Base-by-base conservation (phyloP, 176 grass and related monocot species). In the Saccharum spontaneum region DNA sequence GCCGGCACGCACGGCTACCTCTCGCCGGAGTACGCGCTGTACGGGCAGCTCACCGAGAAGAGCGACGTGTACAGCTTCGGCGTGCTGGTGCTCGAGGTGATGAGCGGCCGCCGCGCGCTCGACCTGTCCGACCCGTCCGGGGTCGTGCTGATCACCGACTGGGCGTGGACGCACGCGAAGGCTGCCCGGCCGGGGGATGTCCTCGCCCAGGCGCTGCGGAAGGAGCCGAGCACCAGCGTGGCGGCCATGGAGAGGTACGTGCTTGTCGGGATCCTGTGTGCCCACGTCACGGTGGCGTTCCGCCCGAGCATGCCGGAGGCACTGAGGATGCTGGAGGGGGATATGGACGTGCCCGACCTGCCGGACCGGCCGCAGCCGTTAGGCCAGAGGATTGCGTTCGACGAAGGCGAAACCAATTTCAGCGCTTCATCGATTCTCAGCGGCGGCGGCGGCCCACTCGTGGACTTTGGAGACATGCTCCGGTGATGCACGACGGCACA, bases 61-160 rank as follows among this genome's bases (percentile, higher is more conserved):
- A 99, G 93, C 70, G 97, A 99, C 82, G 93, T 99, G 57, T 99
- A 99, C 79, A 92, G 97, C 89, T 99, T 99, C 84, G 97, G 97
- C 57, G 91, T 99, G 54, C 76, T 95, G 24, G 50, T 96, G 83
- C 87, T 96, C 10, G 97, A 94, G 92, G 86, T 90, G 57, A 92
- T 92, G 93, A 91, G 82, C 65, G 93, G 93, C 3, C 83, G 91
- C 69, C 86, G 40, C 33, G 91, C 93, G 31, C 71, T 98, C 64
- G 97, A 99, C 90, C 92, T 90, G 67, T 13, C 89, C 7, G 93
- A 83, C n/a, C 88, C 88, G 6, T 85, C 91, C 8, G 91, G 90
- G 13, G 44, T 92, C 64, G 97, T 98, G 64, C 86, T 98, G 3
- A 80, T 96, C 75, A 96, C 97, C 4, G 97, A 98, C 67, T 98